Base-by-base conservation (phyloP, 768 basidiomycete genomes). In the Lactarius akahatsu region DNA sequence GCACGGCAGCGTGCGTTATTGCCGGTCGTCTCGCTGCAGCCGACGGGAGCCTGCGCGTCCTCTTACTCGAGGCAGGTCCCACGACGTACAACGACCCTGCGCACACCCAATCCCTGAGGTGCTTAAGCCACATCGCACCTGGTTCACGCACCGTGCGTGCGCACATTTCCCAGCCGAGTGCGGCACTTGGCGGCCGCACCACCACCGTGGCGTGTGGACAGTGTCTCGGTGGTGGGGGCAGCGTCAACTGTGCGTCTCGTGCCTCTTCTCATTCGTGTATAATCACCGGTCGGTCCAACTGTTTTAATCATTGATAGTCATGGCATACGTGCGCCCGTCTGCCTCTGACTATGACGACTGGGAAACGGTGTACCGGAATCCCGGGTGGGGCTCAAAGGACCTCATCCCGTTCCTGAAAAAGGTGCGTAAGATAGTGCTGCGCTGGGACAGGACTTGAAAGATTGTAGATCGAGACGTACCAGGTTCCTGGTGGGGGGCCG, bases 321-420 rank as follows among this genome's bases (percentile, higher is more conserved):
- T 81, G 72, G 79, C 83, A 77, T 88, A 87, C 66, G 83, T 79
- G 1, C 81, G 88, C 28, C 82, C 84, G 16, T 75, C 84, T 9
- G 82, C 84, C 4, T 87, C 85, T 0, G 88, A 89, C 72, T 87
- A 83, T 58, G 85, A 89, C 6, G 50, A 52, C 61, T 88, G 87
- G 87, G 82, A 82, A 63, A 67, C 43, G 0, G 71, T 78, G 1
- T 74, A 83, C 38, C 78, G 77, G 3, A 87, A 88, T 72, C 74
- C 80, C 3, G 87, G 87, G 1, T 89, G 88, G 88, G 78, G 85
- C 7, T 83, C 84, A 0, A 77, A 78, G 63, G 77, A 84, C 38
- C 70, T 89, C 11, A 82, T 88, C 40, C 86, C 86, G 0, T 74
- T 87, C 15, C 68, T 86, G 40, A 82, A 78, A 68, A 87, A 88